Conservation (phyloP, 73 alveolate species). For the Loxodes magnus region DNA sequence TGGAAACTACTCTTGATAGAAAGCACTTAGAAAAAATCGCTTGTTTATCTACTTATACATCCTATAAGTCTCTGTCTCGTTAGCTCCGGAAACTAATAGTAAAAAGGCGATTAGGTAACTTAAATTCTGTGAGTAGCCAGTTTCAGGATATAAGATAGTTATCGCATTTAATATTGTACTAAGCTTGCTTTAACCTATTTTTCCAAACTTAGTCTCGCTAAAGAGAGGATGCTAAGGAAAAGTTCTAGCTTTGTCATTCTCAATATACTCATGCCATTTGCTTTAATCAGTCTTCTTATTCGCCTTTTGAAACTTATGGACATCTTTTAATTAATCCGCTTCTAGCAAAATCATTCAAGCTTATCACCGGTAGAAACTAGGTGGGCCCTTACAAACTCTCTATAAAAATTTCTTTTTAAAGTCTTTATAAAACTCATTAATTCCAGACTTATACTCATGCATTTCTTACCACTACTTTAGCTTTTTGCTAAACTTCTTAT, state of each 20-base stretch:
- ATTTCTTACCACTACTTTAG: too few relatives aligned
- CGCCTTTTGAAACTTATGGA: too few relatives aligned
- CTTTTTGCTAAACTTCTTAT: too few relatives aligned
- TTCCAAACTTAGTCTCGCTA: background rate
- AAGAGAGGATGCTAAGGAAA: conserved; percentile 12
- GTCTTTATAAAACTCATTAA: too few relatives aligned
- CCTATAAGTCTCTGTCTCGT: conserved; percentile 50
- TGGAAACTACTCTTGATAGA: conserved; percentile 35
- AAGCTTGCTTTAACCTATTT: background rate
- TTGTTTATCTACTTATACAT: conserved; percentile 22
- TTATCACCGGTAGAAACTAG: too few relatives aligned
- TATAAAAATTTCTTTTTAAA: too few relatives aligned
- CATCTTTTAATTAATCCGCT: too few relatives aligned
- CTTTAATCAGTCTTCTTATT: too few relatives aligned
- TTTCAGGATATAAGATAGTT: conserved; percentile 5
- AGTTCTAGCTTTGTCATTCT: conserved; percentile 3
- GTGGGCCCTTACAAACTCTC: too few relatives aligned
- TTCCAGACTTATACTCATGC: too few relatives aligned
- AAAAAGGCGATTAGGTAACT: conserved; percentile 43
- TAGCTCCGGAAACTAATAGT: conserved; percentile 44
- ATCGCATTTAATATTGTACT: background rate
- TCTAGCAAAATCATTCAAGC: too few relatives aligned
- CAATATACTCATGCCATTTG: too few relatives aligned
- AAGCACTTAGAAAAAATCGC: conserved; percentile 18
- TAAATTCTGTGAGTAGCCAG: conserved; percentile 46